Conservation (phyloP, 345 rosid species). For the Cardamine resedifolia region DNA sequence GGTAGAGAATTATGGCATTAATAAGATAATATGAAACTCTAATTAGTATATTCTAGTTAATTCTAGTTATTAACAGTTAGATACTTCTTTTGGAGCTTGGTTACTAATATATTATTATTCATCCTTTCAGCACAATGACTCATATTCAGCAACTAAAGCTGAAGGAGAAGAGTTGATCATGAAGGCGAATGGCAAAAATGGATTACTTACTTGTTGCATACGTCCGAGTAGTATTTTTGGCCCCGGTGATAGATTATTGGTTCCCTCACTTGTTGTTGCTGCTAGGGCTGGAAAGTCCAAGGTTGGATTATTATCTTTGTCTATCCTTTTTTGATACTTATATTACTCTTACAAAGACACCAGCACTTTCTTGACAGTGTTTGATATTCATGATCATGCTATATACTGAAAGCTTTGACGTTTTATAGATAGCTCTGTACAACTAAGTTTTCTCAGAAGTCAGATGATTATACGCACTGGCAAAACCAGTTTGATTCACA, state of each 20-base stretch:
- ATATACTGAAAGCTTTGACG: not conserved
- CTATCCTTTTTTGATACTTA: not conserved
- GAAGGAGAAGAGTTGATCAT: constrained; percentile 70
- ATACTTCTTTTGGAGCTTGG: constrained; percentile 4
- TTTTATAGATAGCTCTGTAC: not conserved
- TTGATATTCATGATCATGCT: not conserved
- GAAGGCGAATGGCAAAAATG: constrained; percentile 64
- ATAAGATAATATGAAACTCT: not conserved
- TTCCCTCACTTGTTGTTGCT: constrained; percentile 75
- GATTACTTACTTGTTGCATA: constrained; percentile 77
- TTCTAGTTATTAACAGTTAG: not conserved
- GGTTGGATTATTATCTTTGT: constrained; percentile 42
- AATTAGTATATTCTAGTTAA: not conserved
- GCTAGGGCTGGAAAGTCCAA: constrained; percentile 84
- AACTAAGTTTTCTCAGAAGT: not conserved
- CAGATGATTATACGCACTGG: not conserved
- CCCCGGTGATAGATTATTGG: constrained; percentile 80
- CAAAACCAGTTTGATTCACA: not conserved
- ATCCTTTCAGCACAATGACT: constrained; percentile 69
- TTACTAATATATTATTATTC: not conserved
- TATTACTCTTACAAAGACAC: not conserved
- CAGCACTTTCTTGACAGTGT: not conserved
- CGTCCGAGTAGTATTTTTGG: constrained; percentile 93
- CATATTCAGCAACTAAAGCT: constrained; percentile 80
- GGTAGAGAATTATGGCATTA: not conserved